These are phyloP conservation scores for Sporormia fimetaria DNA, from an alignment of 495 filamentous ascomycete species.

Conservation along the genomic window DNA sequence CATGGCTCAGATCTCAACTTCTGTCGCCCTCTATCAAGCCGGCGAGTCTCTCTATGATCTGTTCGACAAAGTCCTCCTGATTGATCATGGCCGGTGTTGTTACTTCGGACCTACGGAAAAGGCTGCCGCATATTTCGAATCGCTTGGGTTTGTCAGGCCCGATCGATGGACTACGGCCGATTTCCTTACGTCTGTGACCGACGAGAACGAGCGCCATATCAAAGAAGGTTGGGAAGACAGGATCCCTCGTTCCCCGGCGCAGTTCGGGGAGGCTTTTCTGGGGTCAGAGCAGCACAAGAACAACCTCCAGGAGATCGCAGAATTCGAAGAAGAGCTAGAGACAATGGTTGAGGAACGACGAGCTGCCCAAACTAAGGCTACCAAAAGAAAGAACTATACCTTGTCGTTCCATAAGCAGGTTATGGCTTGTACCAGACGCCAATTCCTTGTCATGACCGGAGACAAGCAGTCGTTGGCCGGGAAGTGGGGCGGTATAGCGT, in stretches of 20 bases:
- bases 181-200: slow-evolving; percentile 57
- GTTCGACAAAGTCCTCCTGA: slow-evolving; percentile 60
- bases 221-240: slow-evolving; percentile 47
- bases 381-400: slow-evolving; percentile 55
- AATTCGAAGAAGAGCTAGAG: slow-evolving; percentile 43
- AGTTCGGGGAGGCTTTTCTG: slow-evolving; percentile 46
- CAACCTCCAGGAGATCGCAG: slow-evolving; percentile 31
- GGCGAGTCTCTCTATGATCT: slow-evolving; percentile 56
- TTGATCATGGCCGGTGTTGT: slow-evolving; percentile 53
- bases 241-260: slow-evolving; percentile 48
- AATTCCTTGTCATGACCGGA: slow-evolving; percentile 54
- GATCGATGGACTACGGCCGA: slow-evolving; percentile 56
- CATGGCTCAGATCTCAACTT: slow-evolving; percentile 48
- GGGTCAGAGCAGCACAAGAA: slow-evolving; percentile 33
- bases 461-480: slow-evolving; percentile 43
- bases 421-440: slow-evolving; percentile 52
- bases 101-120: slow-evolving; percentile 51
- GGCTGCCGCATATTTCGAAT: slow-evolving; percentile 51
- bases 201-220: slow-evolving; percentile 49
- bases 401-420: slow-evolving; percentile 58
- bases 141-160: slow-evolving; percentile 50
- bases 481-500: slow-evolving; percentile 51
- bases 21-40: slow-evolving; percentile 61
- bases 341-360: slow-evolving; percentile 38
- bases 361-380: slow-evolving; percentile 36